These are phyloP conservation scores for Trifolium dubium DNA, from an alignment of 306 rosid genomes.

Conservation along the genomic window DNA sequence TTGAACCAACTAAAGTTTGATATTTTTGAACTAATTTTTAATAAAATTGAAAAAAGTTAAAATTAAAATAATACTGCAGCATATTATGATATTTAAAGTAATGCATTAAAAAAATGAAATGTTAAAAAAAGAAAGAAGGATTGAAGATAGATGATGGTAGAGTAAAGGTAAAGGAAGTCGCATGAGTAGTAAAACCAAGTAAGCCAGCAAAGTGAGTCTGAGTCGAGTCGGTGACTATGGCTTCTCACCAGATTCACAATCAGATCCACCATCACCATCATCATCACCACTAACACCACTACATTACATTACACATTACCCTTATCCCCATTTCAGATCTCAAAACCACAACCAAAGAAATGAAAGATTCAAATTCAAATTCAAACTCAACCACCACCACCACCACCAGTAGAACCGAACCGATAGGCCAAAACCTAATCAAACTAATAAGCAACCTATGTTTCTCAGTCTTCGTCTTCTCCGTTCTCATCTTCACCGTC, in stretches of 20 bases:
- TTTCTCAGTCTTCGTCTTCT: conserved; percentile 85
- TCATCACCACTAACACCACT: background rate
- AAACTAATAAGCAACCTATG: conserved; percentile 87
- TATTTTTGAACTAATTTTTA: too few relatives aligned
- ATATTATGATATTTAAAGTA: too few relatives aligned
- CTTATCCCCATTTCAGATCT: conserved; percentile 19
- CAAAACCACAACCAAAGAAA: conserved; percentile 29
- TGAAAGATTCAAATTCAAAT: conserved; percentile 66
- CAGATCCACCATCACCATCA: conserved; percentile 44
- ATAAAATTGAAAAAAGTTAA: too few relatives aligned
- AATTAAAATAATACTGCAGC: too few relatives aligned
- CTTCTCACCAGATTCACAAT: conserved; percentile 10
- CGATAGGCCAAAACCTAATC: conserved; percentile 83
- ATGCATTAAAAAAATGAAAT: too few relatives aligned
- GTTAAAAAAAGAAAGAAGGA: too few relatives aligned
- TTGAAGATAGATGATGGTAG: background rate
- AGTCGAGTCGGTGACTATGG: background rate
- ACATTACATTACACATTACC: background rate
- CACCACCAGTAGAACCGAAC: conserved; percentile 50
- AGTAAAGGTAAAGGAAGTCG: conserved; percentile 15
- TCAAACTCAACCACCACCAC: background rate
- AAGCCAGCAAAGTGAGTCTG: too few relatives aligned
- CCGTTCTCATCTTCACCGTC: conserved; percentile 83
- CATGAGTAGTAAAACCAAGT: background rate
- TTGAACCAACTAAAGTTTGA: too few relatives aligned